Percentiles rank a stretch among this genome's conserved stretches.
These are phyloP conservation scores for Mycena belliarum DNA, from an alignment of 768 basidiomycete species.

Conservation along the genomic window DNA sequence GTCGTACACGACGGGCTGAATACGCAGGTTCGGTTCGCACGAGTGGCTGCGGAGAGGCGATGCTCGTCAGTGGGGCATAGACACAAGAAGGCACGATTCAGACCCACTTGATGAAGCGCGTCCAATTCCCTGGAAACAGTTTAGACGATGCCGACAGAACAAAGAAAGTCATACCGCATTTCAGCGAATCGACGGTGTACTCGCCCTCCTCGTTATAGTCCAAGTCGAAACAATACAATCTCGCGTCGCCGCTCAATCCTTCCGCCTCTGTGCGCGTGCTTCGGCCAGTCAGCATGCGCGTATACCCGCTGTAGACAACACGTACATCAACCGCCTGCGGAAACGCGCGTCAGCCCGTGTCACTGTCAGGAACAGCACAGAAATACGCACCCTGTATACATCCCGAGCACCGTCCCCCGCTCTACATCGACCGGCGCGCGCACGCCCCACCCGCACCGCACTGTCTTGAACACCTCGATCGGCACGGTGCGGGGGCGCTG, in stretches of 20 bases:
- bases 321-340: conserved; percentile 16
- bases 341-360: not conserved
- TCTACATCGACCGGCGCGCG: conserved; percentile 19
- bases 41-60: conserved; percentile 22
- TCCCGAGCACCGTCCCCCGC: conserved; percentile 23
- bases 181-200: conserved; percentile 13
- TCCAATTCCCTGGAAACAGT: conserved; percentile 27
- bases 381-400: conserved; percentile 26
- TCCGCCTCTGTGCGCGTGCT: conserved; percentile 10
- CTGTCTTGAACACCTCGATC: conserved; percentile 28
- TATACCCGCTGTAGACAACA: not conserved
- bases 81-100: not conserved
- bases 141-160: too few relatives aligned
- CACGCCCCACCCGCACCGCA: conserved; percentile 27
- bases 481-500: conserved; percentile 25
- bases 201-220: conserved; percentile 20
- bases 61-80: not conserved
- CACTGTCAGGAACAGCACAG: not conserved
- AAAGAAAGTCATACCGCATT: conserved; percentile 3
- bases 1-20: conserved; percentile 19
- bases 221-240: conserved; percentile 24
- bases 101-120: conserved; percentile 28
- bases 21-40: conserved; percentile 24
- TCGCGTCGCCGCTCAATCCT: not conserved
- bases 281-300: not conserved